Evolutionary conservation across 192 early-diverging fungal species (phyloP).

Genomic region (Dissophora globulifera): DNA sequence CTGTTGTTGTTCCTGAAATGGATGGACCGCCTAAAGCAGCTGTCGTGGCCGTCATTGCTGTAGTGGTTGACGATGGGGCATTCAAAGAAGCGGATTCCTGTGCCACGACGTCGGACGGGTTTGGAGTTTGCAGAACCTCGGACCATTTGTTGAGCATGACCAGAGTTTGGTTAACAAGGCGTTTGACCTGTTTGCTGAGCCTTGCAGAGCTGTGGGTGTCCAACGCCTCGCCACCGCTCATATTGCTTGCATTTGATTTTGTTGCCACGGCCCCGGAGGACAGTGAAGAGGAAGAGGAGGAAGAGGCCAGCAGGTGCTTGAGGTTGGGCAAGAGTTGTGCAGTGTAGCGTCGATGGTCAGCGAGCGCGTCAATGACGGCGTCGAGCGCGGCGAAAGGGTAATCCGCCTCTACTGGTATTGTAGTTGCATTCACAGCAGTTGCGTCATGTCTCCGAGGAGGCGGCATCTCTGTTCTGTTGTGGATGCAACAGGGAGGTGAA

Average conservation of each 20-base stretch:
- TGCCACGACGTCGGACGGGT: slow-evolving; percentile 1
- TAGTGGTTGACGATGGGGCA: too few relatives aligned
- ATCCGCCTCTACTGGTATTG: too few relatives aligned
- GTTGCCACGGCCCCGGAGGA: too few relatives aligned
- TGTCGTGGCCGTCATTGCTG: background rate
- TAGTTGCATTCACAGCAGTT: too few relatives aligned
- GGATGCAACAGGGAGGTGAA: too few relatives aligned
- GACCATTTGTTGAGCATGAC: slow-evolving; percentile 30
- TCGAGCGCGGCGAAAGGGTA: slow-evolving; percentile 11
- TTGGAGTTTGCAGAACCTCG: slow-evolving; percentile 13
- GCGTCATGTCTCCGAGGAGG: too few relatives aligned
- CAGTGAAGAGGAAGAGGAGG: background rate
- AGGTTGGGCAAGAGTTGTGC: slow-evolving; percentile 12
- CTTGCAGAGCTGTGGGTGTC: too few relatives aligned
- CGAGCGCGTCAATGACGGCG: slow-evolving; percentile 9
- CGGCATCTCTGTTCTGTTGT: too few relatives aligned
- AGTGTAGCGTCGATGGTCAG: slow-evolving; percentile 26
- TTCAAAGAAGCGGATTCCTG: too few relatives aligned
- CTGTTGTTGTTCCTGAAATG: background rate
- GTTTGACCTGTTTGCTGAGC: slow-evolving; percentile 32
- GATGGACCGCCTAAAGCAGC: background rate
- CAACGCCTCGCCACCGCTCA: too few relatives aligned
- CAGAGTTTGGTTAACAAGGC: slow-evolving; percentile 32
- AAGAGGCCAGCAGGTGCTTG: background rate
- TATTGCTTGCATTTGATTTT: background rate